A percentile compares a stretch with the other conserved stretches of the same genome.
These are phyloP conservation scores for Globisporangium yorkense DNA, from an alignment of 352 stramenopile genomes.

Conservation along the genomic window DNA sequence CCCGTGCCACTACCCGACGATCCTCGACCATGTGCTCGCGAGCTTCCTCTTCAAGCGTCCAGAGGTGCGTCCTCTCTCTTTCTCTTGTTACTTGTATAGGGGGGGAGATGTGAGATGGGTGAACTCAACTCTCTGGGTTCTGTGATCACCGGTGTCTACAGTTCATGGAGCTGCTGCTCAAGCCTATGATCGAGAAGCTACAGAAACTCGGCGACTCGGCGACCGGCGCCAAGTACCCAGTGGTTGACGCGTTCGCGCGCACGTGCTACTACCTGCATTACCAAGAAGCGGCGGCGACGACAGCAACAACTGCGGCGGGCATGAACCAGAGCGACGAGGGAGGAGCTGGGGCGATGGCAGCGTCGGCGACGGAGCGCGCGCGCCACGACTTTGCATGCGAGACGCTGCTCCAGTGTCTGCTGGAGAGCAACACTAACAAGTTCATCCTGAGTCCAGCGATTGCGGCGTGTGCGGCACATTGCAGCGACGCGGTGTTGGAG, in stretches of 20 bases:
- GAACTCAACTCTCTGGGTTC: background rate
- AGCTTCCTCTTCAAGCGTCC: conserved; percentile 74
- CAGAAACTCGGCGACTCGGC: conserved; percentile 56
- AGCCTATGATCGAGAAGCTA: conserved; percentile 68
- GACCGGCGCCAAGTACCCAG: conserved; percentile 52
- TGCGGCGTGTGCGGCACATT: conserved; percentile 46
- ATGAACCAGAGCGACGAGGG: background rate
- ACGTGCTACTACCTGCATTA: conserved; percentile 17
- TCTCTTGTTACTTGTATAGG: background rate
- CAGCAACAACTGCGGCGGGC: background rate
- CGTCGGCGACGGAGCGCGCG: conserved; percentile 4
- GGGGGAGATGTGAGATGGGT: background rate
- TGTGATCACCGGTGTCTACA: background rate
- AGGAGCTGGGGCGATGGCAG: background rate
- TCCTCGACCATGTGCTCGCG: conserved; percentile 76
- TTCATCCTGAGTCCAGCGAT: conserved; percentile 76
- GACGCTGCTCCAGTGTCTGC: conserved; percentile 64
- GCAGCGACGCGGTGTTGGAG: conserved; percentile 45
- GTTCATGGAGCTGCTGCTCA: conserved; percentile 56
- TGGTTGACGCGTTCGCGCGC: conserved; percentile 56
- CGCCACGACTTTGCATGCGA: conserved; percentile 64
- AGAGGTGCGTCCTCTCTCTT: conserved; percentile 22
- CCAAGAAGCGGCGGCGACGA: background rate
- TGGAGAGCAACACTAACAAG: conserved; percentile 71
- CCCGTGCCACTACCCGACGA: conserved; percentile 70